Base-by-base conservation (phyloP, 805 yeast genomes). In the Lipomyces yamadae region DNA sequence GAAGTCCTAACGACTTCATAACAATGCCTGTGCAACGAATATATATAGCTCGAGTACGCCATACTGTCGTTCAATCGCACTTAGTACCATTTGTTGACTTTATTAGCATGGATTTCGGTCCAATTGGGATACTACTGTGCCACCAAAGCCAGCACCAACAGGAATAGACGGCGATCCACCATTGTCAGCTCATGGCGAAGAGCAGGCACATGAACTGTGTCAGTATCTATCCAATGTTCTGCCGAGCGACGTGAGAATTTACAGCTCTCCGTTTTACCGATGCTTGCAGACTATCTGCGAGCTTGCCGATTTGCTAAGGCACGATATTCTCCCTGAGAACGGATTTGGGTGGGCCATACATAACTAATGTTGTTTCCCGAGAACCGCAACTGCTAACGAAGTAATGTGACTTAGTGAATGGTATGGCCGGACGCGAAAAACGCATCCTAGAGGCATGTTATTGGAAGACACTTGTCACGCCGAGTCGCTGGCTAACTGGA, bases 101-200 rank as follows among this genome's bases (percentile, higher is more conserved):
- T 10, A n/a, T 13, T 37, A 80, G 82, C 98, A 94, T 78, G 99
- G 98, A 0, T 91, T 85, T 78, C 81, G 98, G 66, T 87, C 96
- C 60, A 92, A 93, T 75, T 92, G 97, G 97, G 81, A 85, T 74
- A 67, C 85, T 80, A 81, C 84, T 6, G 78, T 79, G 1, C 96
- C 96, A 32, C 90, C 88, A 70, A 89, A 90, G 0, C 60, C 63
- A 24, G 86, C 88, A 2, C 97, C 96, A 1, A 93, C 98, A 0
- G 97, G 97, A 0, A 87, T 93, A 24, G 93, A 89, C 67, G 88
- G 93, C 65, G 99, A 95, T 73, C 95, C 96, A 2, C 88, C 91
- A 1, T 81, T 95, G 70, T 95, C 98, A 0, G 86, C 86, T 1
- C 96, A 91, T 75, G 99, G 98, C 3, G 88, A 86, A 2, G 88